A percentile compares a stretch with the other conserved stretches of the same genome.
Conservation (phyloP, 164 flowering plant species). For the Hamamelis virginiana region DNA sequence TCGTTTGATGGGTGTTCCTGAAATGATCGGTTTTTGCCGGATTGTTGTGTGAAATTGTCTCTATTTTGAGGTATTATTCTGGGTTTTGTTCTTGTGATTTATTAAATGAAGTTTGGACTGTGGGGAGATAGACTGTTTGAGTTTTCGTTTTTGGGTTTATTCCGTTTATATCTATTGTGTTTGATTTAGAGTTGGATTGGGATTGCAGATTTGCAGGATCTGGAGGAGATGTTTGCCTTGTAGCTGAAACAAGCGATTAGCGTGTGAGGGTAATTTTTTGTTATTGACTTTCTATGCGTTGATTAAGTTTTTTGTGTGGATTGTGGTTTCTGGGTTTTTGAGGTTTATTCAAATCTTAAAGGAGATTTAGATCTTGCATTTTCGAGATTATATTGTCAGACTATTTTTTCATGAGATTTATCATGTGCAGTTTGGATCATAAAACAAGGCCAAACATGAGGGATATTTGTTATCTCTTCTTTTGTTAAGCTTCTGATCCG, state of each 20-base stretch:
- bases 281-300: not conserved
- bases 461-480: no score
- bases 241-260: not conserved
- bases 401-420: no score
- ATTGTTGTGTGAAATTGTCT: not conserved
- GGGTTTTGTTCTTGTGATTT: no score
- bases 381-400: no score
- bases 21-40: constrained; percentile 11
- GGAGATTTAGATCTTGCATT: not conserved
- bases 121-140: no score
- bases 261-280: not conserved
- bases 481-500: no score
- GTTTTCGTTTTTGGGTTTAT: not conserved
- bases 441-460: no score
- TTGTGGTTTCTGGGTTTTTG: not conserved
- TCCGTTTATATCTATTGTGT: not conserved
- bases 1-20: not conserved
- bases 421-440: no score
- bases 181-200: constrained; percentile 3
- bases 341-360: not conserved
- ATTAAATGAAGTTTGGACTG: no score
- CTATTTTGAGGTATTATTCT: constrained; percentile 1
- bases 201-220: constrained; percentile 16
- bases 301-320: not conserved
- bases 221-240: not conserved